Base-by-base conservation (phyloP, 2,329 filamentous ascomycete species). In the Sclerotinia minor region DNA sequence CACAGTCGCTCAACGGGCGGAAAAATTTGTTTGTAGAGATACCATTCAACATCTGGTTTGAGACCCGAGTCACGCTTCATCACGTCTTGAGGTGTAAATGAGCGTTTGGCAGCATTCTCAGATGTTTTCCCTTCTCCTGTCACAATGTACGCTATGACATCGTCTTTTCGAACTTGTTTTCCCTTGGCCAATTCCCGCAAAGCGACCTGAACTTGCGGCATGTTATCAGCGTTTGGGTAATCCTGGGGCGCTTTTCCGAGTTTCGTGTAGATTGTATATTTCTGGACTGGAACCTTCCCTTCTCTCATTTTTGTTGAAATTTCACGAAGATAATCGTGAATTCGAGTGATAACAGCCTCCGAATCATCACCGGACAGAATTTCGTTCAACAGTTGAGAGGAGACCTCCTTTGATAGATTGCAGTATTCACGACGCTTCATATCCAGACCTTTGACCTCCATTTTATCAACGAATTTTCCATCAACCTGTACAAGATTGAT, bases 351-450 rank as follows among this genome's bases (percentile, higher is more conserved):
- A 3, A 96, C 91, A 35, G 90, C 84, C 77, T 99, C 95, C 0
- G 92, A 88, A 68, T 99, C 95, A 72, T 97, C 92, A 19, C 95
- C 95, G 0, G 93, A 97, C 5, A 99, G 86, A 45, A 99, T 92
- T 78, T 97, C 94, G 76, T 97, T 92, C n/a, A 99, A 83, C 24
- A 99, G 87, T 73, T 90, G 89, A 67, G 90, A 89, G 2, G 94
- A 98, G 26, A 96, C 93, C 75, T 99, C 95, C 79, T 99, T 98
- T 17, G 94, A 97, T 57, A 99, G 81, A 52, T 89, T 91, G 78
- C 95, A 99, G 82, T 97, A 99, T 81, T 99, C 95, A 83, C 96
- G 90, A 75, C 95, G 88, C 80, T 90, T 92, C 95, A 99, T 99
- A 76, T 99, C 95, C 59, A 99, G 85, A 82, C 95, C 95, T 80